These are phyloP conservation scores for Wallacemonas rigidus DNA, from an alignment of 208 protist species.

Conservation along the genomic window DNA sequence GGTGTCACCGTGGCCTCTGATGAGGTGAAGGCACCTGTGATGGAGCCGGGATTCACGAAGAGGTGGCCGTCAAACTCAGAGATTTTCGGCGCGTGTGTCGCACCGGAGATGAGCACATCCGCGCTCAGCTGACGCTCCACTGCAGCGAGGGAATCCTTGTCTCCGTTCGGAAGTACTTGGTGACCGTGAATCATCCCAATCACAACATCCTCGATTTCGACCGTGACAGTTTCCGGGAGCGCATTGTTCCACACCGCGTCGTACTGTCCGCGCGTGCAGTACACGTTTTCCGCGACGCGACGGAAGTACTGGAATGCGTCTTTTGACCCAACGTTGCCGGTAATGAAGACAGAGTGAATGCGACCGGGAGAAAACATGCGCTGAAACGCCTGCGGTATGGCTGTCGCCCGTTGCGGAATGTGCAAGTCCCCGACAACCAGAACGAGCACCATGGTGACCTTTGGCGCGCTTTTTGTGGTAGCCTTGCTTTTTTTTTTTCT, in stretches of 20 bases:
- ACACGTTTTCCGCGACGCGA: slow-evolving; percentile 94
- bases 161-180: slow-evolving; percentile 95
- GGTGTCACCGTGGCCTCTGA: slow-evolving; percentile 76
- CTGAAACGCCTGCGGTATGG: slow-evolving; percentile 95
- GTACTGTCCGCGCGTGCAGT: slow-evolving; percentile 97
- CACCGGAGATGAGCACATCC: slow-evolving; percentile 97
- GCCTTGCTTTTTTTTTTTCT: background rate
- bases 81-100: slow-evolving; percentile 92
- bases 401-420: slow-evolving; percentile 95
- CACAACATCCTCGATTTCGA: slow-evolving; percentile 96
- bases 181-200: slow-evolving; percentile 98
- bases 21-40: slow-evolving; percentile 95
- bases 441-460: slow-evolving; percentile 88
- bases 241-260: slow-evolving; percentile 70
- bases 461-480: background rate
- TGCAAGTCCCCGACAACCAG: slow-evolving; percentile 99
- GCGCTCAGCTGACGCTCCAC: slow-evolving; percentile 97
- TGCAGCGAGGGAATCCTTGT: slow-evolving; percentile 93
- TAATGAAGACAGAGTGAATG: slow-evolving; percentile 98
- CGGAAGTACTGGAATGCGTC: slow-evolving; percentile 96
- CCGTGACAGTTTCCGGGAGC: slow-evolving; percentile 90
- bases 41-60: slow-evolving; percentile 99
- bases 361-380: slow-evolving; percentile 95
- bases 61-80: slow-evolving; percentile 96
- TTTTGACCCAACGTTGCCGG: slow-evolving; percentile 97